phyloP scores from a whole-genome alignment of 2,329 filamentous ascomycete species.

The Herpotrichia juniperi region DNA sequence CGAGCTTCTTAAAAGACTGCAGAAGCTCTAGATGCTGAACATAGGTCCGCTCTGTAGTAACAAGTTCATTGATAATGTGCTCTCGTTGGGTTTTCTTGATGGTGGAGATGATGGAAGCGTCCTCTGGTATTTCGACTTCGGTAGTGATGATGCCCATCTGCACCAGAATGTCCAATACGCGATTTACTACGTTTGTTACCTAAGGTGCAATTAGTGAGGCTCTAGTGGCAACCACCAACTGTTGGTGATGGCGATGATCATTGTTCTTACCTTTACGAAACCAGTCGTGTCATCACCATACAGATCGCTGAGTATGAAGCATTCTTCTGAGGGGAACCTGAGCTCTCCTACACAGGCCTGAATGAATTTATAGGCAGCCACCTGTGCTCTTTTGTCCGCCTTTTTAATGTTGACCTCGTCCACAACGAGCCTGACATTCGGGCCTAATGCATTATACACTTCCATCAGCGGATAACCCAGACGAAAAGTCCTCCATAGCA shows the following conservation, averaged over 20 bases:
- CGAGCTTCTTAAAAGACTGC: slow-evolving; percentile 85
- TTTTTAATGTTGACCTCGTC: slow-evolving; percentile 69
- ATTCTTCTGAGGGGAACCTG: slow-evolving; percentile 77
- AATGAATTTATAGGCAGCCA: slow-evolving; percentile 90
- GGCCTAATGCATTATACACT: slow-evolving; percentile 86
- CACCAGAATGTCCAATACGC: slow-evolving; percentile 85
- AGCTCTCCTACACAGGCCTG: slow-evolving; percentile 86
- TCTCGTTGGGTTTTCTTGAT: slow-evolving; percentile 75
- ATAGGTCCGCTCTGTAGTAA: slow-evolving; percentile 96
- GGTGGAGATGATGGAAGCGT: slow-evolving; percentile 48
- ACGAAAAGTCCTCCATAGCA: slow-evolving; percentile 86
- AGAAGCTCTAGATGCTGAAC: slow-evolving; percentile 96
- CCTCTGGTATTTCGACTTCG: slow-evolving; percentile 56
- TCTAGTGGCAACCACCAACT: not conserved
- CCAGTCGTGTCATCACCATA: slow-evolving; percentile 95
- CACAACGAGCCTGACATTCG: slow-evolving; percentile 70
- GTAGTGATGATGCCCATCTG: slow-evolving; percentile 71
- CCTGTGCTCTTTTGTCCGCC: slow-evolving; percentile 73
- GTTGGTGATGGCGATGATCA: not conserved
- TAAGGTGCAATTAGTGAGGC: slow-evolving; percentile 38
- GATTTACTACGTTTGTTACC: slow-evolving; percentile 91
- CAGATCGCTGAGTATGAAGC: slow-evolving; percentile 90
- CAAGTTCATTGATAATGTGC: slow-evolving; percentile 87
- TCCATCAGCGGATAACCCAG: slow-evolving; percentile 83
- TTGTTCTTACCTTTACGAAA: slow-evolving; percentile 78